Evolutionary conservation across 495 filamentous ascomycete species (phyloP).

Genomic region (Emericellopsis terricola): DNA sequence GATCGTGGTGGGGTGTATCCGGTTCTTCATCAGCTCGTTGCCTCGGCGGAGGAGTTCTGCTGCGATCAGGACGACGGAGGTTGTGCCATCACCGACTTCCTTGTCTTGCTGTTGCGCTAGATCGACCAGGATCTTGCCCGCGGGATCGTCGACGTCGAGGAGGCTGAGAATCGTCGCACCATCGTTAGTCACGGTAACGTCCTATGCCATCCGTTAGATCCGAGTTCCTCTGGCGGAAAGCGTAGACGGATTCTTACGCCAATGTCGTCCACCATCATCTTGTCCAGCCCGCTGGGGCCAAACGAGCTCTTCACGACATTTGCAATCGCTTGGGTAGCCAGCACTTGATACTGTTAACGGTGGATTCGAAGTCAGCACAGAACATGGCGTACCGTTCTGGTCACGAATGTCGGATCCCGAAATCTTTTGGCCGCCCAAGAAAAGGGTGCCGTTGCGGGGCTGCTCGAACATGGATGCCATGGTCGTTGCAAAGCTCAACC

Average conservation of each 20-base stretch:
- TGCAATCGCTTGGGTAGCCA: conserved; percentile 89
- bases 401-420: conserved; percentile 80
- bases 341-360: conserved; percentile 37
- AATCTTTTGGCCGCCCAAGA: conserved; percentile 81
- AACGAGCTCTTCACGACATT: conserved; percentile 99
- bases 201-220: conserved; percentile 33
- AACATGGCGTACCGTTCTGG: conserved; percentile 54
- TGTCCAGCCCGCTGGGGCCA: conserved; percentile 89
- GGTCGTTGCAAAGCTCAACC: conserved; percentile 7
- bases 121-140: conserved; percentile 95
- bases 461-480: conserved; percentile 79
- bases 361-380: conserved; percentile 1
- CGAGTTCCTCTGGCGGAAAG: conserved; percentile 3
- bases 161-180: conserved; percentile 91
- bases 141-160: conserved; percentile 92
- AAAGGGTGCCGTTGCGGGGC: conserved; percentile 67
- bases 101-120: conserved; percentile 97
- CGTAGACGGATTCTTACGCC: conserved; percentile 48
- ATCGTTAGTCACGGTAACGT: conserved; percentile 98
- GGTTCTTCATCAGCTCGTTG: conserved; percentile 98
- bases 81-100: conserved; percentile 96
- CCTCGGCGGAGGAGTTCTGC: conserved; percentile 85
- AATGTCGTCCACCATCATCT: conserved; percentile 99
- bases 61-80: conserved; percentile 92
- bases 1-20: conserved; percentile 98